These are phyloP conservation scores for Durusdinium trenchii DNA, from an alignment of 73 alveolate genomes.

Conservation along the genomic window DNA sequence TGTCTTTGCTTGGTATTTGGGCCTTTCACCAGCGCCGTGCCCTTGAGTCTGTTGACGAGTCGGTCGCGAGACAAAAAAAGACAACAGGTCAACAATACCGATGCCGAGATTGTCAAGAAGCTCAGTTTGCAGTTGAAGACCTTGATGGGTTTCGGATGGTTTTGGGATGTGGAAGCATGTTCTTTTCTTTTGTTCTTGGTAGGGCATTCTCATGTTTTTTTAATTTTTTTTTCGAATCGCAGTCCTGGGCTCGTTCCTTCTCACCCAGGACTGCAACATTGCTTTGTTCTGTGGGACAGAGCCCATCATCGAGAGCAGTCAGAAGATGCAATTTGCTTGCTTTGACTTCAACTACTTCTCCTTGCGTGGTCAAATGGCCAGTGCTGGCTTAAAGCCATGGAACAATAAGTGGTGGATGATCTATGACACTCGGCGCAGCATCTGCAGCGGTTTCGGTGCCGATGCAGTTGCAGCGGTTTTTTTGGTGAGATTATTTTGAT, in stretches of 20 bases:
- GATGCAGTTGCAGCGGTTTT: neutral
- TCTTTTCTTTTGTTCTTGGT: too few species aligned
- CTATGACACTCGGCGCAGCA: neutral
- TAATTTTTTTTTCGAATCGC: too few species aligned
- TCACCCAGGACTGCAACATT: slow-evolving; percentile 77
- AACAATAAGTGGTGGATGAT: slow-evolving; percentile 94
- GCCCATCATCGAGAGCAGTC: slow-evolving; percentile 93
- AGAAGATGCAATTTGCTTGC: slow-evolving; percentile 87
- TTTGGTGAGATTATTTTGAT: neutral
- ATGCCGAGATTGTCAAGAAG: slow-evolving; percentile 73
- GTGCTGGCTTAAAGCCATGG: slow-evolving; percentile 82
- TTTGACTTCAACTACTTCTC: slow-evolving; percentile 90
- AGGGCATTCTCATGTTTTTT: too few species aligned
- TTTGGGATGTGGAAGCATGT: too few species aligned
- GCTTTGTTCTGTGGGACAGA: slow-evolving; percentile 82
- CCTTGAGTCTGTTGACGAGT: neutral
- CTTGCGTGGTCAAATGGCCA: slow-evolving; percentile 83
- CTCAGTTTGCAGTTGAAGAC: neutral
- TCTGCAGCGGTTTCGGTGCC: neutral
- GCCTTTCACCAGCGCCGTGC: neutral
- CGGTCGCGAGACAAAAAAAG: neutral
- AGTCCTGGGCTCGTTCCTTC: neutral
- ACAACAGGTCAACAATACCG: slow-evolving; percentile 69
- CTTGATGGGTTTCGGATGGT: neutral
- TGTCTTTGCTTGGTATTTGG: neutral